Evolutionary conservation across 2,329 filamentous ascomycete species (phyloP).

Genomic region (Trichoderma sp.): DNA sequence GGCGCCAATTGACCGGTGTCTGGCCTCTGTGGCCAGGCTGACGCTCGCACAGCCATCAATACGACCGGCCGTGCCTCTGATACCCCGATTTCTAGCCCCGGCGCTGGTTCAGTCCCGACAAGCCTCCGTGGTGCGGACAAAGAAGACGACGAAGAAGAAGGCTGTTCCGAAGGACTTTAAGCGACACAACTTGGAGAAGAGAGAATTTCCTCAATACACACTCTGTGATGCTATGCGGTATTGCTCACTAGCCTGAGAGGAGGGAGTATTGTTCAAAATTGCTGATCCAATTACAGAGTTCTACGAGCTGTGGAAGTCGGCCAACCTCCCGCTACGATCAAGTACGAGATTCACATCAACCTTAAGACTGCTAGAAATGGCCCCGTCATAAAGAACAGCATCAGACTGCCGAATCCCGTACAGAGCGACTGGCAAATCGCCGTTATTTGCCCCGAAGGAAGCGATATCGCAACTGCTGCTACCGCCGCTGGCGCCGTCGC

Average conservation of each 20-base stretch:
- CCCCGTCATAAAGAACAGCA: constrained; percentile 79
- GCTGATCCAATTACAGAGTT: constrained; percentile 55
- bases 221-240: constrained; percentile 92
- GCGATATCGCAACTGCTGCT: constrained; percentile 70
- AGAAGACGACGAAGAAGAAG: constrained; percentile 57
- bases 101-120: constrained; percentile 44
- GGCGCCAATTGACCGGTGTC: constrained; percentile 52
- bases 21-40: constrained; percentile 54
- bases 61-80: constrained; percentile 42
- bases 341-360: constrained; percentile 87
- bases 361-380: constrained; percentile 82
- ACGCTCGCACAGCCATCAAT: constrained; percentile 40
- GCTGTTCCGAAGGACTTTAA: constrained; percentile 62
- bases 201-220: constrained; percentile 65
- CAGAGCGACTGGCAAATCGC: constrained; percentile 85
- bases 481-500: constrained; percentile 73
- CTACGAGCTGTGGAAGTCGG: constrained; percentile 92
- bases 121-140: constrained; percentile 42
- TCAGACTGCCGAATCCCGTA: constrained; percentile 85
- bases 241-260: constrained; percentile 21
- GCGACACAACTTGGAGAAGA: constrained; percentile 63
- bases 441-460: constrained; percentile 84
- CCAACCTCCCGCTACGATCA: constrained; percentile 65
- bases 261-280: background rate
- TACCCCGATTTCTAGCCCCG: constrained; percentile 51